A percentile compares a stretch with the other conserved stretches of the same genome.
These are phyloP conservation scores for Psilocybe mexicana DNA, from an alignment of 1,284 basidiomycete genomes.

Conservation along the genomic window DNA sequence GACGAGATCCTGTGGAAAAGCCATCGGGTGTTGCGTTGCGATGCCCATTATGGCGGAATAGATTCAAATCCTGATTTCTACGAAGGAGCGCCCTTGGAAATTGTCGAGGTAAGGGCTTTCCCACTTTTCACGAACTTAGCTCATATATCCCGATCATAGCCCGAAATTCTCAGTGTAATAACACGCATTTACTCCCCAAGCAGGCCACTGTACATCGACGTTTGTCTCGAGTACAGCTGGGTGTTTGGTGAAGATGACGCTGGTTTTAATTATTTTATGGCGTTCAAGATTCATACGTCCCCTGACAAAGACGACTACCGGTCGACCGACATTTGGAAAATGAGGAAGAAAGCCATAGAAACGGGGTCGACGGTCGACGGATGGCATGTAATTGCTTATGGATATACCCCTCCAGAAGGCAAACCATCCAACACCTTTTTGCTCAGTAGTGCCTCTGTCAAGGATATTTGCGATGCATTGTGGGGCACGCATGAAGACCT, in stretches of 20 bases:
- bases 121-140: too few species aligned
- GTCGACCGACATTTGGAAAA: background rate
- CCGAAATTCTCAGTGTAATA: too few species aligned
- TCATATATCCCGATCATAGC: too few species aligned
- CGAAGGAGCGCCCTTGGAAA: too few species aligned
- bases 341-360: background rate
- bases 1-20: too few species aligned
- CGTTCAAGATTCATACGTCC: background rate
- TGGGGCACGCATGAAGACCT: background rate
- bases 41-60: too few species aligned
- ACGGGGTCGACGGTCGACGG: background rate
- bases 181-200: too few species aligned
- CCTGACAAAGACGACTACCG: background rate
- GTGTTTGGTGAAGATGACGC: background rate
- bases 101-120: too few species aligned
- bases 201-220: too few species aligned
- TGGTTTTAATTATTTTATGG: background rate
- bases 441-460: background rate
- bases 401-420: background rate
- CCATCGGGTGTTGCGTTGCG: too few species aligned
- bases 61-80: too few species aligned
- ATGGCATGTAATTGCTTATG: background rate
- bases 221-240: too few species aligned
- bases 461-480: background rate
- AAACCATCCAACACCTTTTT: background rate